phyloP scores from a whole-genome alignment of 768 basidiomycete genomes.

The Naematelia encephala region DNA sequence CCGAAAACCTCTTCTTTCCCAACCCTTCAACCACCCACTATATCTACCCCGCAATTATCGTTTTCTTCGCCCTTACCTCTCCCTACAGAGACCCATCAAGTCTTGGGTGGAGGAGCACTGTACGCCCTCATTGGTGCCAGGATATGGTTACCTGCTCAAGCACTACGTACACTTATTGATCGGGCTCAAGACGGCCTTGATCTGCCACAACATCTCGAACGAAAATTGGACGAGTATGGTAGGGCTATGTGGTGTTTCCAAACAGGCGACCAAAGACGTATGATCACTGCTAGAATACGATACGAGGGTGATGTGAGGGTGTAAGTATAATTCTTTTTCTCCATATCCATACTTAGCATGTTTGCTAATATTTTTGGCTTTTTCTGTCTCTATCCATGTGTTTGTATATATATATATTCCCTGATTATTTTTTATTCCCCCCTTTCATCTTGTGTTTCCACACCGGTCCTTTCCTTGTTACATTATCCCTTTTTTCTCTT shows the following conservation, averaged over 20 bases:
- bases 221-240: constrained; percentile 18
- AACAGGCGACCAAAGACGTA: constrained; percentile 20
- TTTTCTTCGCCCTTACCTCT: constrained; percentile 8
- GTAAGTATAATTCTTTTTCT: constrained; percentile 21
- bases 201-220: constrained; percentile 21
- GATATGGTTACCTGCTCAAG: constrained; percentile 27
- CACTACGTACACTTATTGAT: constrained; percentile 28
- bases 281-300: constrained; percentile 33
- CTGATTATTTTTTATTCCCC: no score
- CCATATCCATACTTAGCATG: no score
- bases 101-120: constrained; percentile 38
- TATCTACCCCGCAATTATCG: constrained; percentile 13
- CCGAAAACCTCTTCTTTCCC: not conserved
- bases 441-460: no score
- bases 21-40: constrained; percentile 1
- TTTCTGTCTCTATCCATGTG: no score
- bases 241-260: constrained; percentile 38
- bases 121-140: constrained; percentile 41
- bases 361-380: no score
- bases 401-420: no score
- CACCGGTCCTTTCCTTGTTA: no score
- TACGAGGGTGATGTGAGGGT: constrained; percentile 36
- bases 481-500: no score
- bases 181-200: constrained; percentile 15
- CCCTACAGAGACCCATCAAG: constrained; percentile 15